These are phyloP conservation scores for Monotropa hypopitys DNA, from an alignment of 179 eudicot genomes.

Conservation along the genomic window DNA sequence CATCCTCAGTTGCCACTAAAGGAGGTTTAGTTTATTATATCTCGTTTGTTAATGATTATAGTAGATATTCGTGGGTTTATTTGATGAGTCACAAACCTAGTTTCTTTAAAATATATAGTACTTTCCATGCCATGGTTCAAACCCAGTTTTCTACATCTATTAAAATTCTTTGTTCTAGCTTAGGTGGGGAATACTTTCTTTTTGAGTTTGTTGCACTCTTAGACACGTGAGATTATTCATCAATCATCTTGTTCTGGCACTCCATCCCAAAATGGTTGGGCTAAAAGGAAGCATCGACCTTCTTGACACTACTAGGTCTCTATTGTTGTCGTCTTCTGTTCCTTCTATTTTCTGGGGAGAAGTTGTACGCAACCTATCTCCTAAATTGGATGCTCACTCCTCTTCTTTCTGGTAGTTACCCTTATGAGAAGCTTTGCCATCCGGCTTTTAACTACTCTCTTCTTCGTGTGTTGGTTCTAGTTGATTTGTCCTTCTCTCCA, in stretches of 20 bases:
- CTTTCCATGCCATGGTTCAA: background rate
- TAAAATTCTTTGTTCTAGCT: too few relatives aligned
- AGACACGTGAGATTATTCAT: background rate
- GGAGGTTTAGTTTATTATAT: background rate
- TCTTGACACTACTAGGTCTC: background rate
- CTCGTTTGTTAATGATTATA: background rate
- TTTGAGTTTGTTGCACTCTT: background rate
- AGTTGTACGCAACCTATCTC: background rate
- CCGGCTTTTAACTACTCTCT: background rate
- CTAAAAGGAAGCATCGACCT: background rate
- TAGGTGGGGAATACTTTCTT: background rate
- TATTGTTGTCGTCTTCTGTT: too few relatives aligned
- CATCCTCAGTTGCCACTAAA: background rate
- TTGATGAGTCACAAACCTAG: background rate
- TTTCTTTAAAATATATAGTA: background rate
- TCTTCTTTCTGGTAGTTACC: background rate
- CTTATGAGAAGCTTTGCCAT: too few relatives aligned
- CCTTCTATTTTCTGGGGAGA: background rate
- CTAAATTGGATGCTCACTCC: background rate
- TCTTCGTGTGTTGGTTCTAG: background rate
- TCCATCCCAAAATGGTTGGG: background rate
- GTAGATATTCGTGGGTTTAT: background rate
- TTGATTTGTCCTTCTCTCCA: background rate
- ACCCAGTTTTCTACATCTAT: background rate
- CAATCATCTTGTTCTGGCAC: background rate